Percentiles rank a stretch among this genome's conserved stretches.
Conservation (phyloP, 345 rosid species). For the Salix viminalis region DNA sequence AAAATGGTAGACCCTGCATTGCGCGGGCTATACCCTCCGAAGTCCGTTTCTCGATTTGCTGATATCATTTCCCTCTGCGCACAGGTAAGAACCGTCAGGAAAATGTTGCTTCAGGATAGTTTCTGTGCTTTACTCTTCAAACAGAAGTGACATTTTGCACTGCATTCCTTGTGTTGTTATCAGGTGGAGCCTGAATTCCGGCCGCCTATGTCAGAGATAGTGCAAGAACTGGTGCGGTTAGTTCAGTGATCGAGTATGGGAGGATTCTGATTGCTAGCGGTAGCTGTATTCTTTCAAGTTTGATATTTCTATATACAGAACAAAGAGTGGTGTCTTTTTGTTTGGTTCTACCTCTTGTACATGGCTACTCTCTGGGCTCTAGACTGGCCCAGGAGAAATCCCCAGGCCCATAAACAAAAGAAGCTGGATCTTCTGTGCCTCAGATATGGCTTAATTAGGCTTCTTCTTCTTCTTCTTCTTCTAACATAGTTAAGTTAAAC, state of each 20-base stretch:
- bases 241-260: slow-evolving; percentile 53
- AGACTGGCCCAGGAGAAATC: too few species aligned
- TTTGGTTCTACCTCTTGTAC: background rate
- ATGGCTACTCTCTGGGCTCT: too few species aligned
- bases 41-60: slow-evolving; percentile 72
- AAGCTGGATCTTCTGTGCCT: too few species aligned
- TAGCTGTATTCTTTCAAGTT: background rate
- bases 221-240: slow-evolving; percentile 66
- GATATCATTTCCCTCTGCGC: slow-evolving; percentile 77
- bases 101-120: background rate
- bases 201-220: slow-evolving; percentile 87
- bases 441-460: too few species aligned
- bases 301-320: too few species aligned
- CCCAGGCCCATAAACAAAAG: too few species aligned
- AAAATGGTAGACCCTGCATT: slow-evolving; percentile 87
- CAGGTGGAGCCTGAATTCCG: slow-evolving; percentile 76
- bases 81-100: slow-evolving; percentile 36
- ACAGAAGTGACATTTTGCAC: background rate
- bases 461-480: too few species aligned
- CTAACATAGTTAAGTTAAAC: too few species aligned
- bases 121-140: background rate
- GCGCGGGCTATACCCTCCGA: slow-evolving; percentile 83
- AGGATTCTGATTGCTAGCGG: slow-evolving; percentile 38
- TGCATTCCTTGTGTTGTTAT: background rate
- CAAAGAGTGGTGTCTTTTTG: too few species aligned